These are phyloP conservation scores for Moniliella sp. DNA, from an alignment of 1,284 basidiomycete species.

Conservation along the genomic window DNA sequence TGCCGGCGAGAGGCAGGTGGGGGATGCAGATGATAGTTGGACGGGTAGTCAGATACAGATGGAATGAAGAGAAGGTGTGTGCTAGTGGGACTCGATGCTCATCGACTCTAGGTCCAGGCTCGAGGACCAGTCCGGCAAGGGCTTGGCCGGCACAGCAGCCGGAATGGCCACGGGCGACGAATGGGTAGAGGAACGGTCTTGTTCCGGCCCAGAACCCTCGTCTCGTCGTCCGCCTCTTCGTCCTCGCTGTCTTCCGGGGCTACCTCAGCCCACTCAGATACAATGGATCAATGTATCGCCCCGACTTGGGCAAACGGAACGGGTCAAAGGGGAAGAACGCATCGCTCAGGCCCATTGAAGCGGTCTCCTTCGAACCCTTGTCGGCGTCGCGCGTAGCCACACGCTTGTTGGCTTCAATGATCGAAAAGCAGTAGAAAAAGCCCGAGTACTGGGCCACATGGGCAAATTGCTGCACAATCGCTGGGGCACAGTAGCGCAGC, in stretches of 20 bases:
- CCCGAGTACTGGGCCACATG: slow-evolving; percentile 68
- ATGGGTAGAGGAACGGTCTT: too few relatives aligned
- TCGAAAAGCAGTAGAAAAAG: slow-evolving; percentile 83
- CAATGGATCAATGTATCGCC: slow-evolving; percentile 37
- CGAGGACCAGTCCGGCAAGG: too few relatives aligned
- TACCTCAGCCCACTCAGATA: slow-evolving; percentile 42
- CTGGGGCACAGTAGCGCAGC: slow-evolving; percentile 49
- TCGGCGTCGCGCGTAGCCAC: background rate
- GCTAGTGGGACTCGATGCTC: too few relatives aligned
- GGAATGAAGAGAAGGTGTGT: too few relatives aligned
- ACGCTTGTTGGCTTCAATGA: slow-evolving; percentile 55
- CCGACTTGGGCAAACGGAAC: slow-evolving; percentile 53
- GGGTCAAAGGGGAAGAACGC: slow-evolving; percentile 98
- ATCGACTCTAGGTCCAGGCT: too few relatives aligned
- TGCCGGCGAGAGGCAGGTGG: too few relatives aligned
- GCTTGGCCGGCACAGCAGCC: too few relatives aligned
- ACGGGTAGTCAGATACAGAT: too few relatives aligned
- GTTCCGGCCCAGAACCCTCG: too few relatives aligned
- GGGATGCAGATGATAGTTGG: too few relatives aligned
- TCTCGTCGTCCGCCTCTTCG: slow-evolving; percentile 16
- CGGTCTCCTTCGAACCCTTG: background rate
- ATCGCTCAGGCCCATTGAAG: slow-evolving; percentile 42
- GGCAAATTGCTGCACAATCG: slow-evolving; percentile 85
- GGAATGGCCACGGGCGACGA: too few relatives aligned
- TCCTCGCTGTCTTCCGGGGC: slow-evolving; percentile 21